phyloP scores from a whole-genome alignment of 306 rosid genomes.

The Clitoria ternatea region DNA sequence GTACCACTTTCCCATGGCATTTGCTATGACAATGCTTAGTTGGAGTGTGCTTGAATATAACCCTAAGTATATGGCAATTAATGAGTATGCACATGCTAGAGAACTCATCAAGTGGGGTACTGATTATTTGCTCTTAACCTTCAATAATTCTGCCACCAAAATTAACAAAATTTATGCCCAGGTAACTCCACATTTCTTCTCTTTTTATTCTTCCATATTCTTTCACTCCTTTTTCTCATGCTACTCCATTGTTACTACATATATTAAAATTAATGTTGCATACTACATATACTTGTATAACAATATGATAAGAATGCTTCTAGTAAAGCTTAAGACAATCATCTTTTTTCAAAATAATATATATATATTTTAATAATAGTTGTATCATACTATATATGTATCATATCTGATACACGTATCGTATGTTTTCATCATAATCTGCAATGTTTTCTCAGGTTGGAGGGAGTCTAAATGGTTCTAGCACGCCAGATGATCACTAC shows the following conservation, averaged over 20 bases:
- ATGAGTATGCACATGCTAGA: conserved; percentile 29
- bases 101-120: conserved; percentile 48
- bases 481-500: conserved; percentile 42
- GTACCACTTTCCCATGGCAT: conserved; percentile 44
- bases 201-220: no score
- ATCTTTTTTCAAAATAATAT: no score
- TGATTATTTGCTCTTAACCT: conserved; percentile 63
- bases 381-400: no score
- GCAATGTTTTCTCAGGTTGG: no score
- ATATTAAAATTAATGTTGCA: no score
- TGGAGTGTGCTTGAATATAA: conserved; percentile 47
- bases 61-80: conserved; percentile 26
- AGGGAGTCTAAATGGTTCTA: conserved; percentile 35
- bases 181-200: neutral
- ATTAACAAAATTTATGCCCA: conserved; percentile 47
- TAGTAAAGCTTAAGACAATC: no score
- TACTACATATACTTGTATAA: no score
- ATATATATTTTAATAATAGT: no score
- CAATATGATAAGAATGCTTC: no score
- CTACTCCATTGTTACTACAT: no score
- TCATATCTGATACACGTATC: no score
- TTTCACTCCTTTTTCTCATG: neutral
- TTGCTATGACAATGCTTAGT: conserved; percentile 44
- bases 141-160: conserved; percentile 55
- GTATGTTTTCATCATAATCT: no score